Percentiles rank a stretch among this genome's conserved stretches.
Evolutionary conservation across 257 asterid genomes (phyloP).

Genomic region (Ophiorrhiza pumila): DNA sequence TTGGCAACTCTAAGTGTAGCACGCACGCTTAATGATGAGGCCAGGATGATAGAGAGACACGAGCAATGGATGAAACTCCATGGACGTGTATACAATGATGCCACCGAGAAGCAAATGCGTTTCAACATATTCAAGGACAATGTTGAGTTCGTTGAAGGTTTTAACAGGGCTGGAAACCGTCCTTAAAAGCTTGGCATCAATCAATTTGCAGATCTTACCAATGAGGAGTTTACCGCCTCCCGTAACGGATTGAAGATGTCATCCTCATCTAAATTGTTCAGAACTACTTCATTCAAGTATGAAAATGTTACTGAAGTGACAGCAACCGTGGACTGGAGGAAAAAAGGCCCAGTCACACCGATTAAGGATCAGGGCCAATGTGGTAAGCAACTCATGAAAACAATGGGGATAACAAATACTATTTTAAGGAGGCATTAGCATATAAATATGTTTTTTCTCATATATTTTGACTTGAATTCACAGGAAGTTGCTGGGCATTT

Average conservation of each 20-base stretch:
- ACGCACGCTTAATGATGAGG: not conserved
- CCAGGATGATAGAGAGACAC: not conserved
- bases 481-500: conserved; percentile 43
- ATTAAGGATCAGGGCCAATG: conserved; percentile 27
- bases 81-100: conserved; percentile 13
- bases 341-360: conserved; percentile 18
- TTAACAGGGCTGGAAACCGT: conserved; percentile 14
- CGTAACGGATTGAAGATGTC: conserved; percentile 11
- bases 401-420: too few species aligned
- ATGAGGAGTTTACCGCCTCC: conserved; percentile 17
- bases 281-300: conserved; percentile 8
- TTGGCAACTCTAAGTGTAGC: conserved; percentile 9
- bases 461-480: not conserved
- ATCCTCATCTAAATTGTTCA: not conserved
- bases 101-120: conserved; percentile 11
- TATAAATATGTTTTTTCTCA: too few species aligned
- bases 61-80: conserved; percentile 11
- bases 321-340: conserved; percentile 18
- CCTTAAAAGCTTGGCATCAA: conserved; percentile 20
- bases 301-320: conserved; percentile 15
- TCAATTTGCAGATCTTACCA: conserved; percentile 6
- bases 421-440: too few species aligned
- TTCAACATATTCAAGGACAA: conserved; percentile 19
- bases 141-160: conserved; percentile 6
- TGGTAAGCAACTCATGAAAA: conserved; percentile 10